Evolutionary conservation across 805 yeast genomes (phyloP), one percentile per base, ranked within the genome.

Genomic region (Schwanniomyces occidentalis): DNA sequence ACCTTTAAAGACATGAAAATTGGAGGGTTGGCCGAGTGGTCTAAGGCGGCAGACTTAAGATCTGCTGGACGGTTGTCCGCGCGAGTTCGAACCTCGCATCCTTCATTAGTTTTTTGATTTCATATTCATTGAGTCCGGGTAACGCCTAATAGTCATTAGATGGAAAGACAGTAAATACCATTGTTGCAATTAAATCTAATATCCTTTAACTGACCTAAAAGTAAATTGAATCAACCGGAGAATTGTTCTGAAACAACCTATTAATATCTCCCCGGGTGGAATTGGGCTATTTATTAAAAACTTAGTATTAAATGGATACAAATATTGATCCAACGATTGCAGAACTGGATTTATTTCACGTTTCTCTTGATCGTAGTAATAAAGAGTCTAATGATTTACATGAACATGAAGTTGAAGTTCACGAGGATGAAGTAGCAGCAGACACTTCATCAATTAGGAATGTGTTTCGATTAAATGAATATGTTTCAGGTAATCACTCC

Each of bases 1-100:
- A n/a, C n/a, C n/a, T n/a, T n/a, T n/a, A n/a, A n/a, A n/a, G n/a
- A n/a, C n/a, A n/a, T n/a, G n/a, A n/a, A n/a, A 42, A 32, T 12
- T 48, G 67, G 65, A 61, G 65, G 64, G 64, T 56, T 58, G 65
- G 63, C 64, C 65, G 65, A 58, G 65, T 59, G 63, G 64, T 56
- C 64, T 54, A 58, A 60, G 66, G 66, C 66, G 66, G 65, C 54
- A 51, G 66, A 61, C 66, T 60, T 60, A 61, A 61, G 66, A 56
- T 61, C 66, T 51, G 54, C n/a, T 20, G 23, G 23, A 8, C 23
- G 23, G 9, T 20, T 20, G 23, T 8, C 8, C 9, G 14, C 26
- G 14, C 17, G 28, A 6, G 28, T 25, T 25, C 28, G 28, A 25
- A 25, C 28, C 28, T 25, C 8, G 6, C n/a, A n/a, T n/a, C n/a